Evolutionary conservation across 768 basidiomycete genomes (phyloP).

Genomic region (Leccinum fibrillosum): DNA sequence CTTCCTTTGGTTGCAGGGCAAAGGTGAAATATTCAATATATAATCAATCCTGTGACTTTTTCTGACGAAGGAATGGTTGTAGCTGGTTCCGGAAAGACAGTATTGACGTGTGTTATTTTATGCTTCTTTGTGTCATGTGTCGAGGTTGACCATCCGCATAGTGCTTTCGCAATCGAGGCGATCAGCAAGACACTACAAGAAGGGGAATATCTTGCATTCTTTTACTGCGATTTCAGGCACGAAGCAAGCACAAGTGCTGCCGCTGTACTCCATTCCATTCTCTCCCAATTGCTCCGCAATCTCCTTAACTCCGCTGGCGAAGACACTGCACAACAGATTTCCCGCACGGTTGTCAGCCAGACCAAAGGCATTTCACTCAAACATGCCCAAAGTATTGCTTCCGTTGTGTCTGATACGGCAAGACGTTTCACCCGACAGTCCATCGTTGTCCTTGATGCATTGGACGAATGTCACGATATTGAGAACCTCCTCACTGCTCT

Average conservation of each 20-base stretch:
- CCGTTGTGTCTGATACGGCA: neutral
- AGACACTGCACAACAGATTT: neutral
- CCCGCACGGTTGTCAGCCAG: too few relatives aligned
- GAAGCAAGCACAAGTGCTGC: neutral
- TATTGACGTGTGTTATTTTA: constrained; percentile 6
- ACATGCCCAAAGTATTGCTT: neutral
- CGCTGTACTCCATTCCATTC: constrained; percentile 9
- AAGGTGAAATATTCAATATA: neutral
- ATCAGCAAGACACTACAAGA: neutral
- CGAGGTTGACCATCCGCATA: neutral
- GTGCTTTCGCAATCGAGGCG: neutral
- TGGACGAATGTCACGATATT: constrained; percentile 14
- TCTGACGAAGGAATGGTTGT: neutral
- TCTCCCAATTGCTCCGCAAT: constrained; percentile 10
- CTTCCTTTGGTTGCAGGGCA: constrained; percentile 9
- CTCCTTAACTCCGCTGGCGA: neutral
- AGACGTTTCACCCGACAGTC: neutral
- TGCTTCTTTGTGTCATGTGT: too few relatives aligned
- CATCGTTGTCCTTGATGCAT: constrained; percentile 13
- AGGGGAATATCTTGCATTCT: constrained; percentile 4
- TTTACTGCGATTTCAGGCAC: constrained; percentile 18
- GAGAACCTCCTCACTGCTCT: constrained; percentile 4
- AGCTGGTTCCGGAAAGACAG: constrained; percentile 20
- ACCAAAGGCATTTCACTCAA: neutral
- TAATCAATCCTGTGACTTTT: neutral